These are phyloP conservation scores for Pugionium dolabratum DNA, from an alignment of 345 rosid species.

Conservation along the genomic window DNA sequence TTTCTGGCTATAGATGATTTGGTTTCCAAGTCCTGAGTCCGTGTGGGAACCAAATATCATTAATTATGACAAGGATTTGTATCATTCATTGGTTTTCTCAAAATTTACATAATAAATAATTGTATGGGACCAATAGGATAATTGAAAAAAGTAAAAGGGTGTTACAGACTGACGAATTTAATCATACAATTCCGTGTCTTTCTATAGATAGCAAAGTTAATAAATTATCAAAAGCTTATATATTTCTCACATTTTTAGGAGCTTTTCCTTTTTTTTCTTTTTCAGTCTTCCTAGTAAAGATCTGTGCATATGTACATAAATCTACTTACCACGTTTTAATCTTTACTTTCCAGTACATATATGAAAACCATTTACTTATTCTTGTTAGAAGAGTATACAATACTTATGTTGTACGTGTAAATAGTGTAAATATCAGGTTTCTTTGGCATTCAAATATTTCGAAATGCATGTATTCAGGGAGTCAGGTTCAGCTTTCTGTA, in stretches of 20 bases:
- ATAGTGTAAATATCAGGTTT: too few species aligned
- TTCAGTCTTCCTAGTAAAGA: slow-evolving; percentile 38
- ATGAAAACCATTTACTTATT: slow-evolving; percentile 12
- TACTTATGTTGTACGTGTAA: too few species aligned
- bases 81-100: background rate
- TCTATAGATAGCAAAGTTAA: slow-evolving; percentile 35
- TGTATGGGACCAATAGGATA: slow-evolving; percentile 34
- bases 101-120: slow-evolving; percentile 2
- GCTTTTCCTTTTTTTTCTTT: slow-evolving; percentile 39
- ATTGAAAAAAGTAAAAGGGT: slow-evolving; percentile 31
- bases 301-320: slow-evolving; percentile 38
- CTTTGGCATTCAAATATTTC: too few species aligned
- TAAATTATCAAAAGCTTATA: slow-evolving; percentile 34
- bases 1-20: background rate
- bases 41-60: slow-evolving; percentile 18
- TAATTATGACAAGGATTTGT: slow-evolving; percentile 1
- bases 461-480: too few species aligned
- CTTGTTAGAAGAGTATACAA: too few species aligned
- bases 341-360: slow-evolving; percentile 36
- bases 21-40: slow-evolving; percentile 8
- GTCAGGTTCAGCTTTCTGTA: too few species aligned
- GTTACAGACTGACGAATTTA: slow-evolving; percentile 33
- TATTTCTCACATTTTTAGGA: slow-evolving; percentile 41
- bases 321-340: slow-evolving; percentile 37
- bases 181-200: slow-evolving; percentile 44